Evolutionary conservation across 257 asterid genomes (phyloP), one percentile per base, ranked within the genome.

Genomic region (Primulina tabacum): DNA sequence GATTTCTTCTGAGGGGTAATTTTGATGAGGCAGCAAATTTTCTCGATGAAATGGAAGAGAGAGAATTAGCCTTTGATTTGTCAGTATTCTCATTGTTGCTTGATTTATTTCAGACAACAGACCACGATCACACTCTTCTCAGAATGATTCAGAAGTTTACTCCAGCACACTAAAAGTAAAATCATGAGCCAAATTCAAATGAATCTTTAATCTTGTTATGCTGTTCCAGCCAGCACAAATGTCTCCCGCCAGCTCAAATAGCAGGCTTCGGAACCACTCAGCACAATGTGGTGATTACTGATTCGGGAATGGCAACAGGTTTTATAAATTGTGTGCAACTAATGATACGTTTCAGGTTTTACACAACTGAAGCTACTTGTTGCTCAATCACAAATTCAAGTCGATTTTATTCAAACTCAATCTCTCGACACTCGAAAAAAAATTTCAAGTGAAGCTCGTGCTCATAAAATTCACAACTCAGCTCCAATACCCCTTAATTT

Each of bases 41-140:
- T 66, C 61, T 76, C 40, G 75, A 77, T 37, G 72, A 73, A 72
- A 77, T 77, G n/a, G 18, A 9, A n/a, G 72, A 17, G 28, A 64
- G n/a, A 47, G 68, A 75, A 53, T 53, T 77, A 0, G 50, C 71
- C 35, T 66, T 63, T 52, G 71, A 68, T 56, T 28, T 21, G 40
- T 70, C 29, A 6, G 72, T 74, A 0, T 14, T 64, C 21, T 35
- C 67, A 4, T 43, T 73, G 75, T 20, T 71, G 52, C 62, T 71
- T 62, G 52, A 40, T 40, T 10, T 11, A 40, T 12, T 1, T 40
- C 52, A 10, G 52, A 10, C 17, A 10, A 10, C 16, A 2, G 52
- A 11, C 2, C 17, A 11, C 52, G 11, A 40, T 40, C 16, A 16
- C 0, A 40, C 17, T 40, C 52, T 40, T 40, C 17, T 10, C 52